Percentiles rank a stretch among this genome's conserved stretches.
Conservation (phyloP, 345 rosid species). For the Dipteronia dyeriana region DNA sequence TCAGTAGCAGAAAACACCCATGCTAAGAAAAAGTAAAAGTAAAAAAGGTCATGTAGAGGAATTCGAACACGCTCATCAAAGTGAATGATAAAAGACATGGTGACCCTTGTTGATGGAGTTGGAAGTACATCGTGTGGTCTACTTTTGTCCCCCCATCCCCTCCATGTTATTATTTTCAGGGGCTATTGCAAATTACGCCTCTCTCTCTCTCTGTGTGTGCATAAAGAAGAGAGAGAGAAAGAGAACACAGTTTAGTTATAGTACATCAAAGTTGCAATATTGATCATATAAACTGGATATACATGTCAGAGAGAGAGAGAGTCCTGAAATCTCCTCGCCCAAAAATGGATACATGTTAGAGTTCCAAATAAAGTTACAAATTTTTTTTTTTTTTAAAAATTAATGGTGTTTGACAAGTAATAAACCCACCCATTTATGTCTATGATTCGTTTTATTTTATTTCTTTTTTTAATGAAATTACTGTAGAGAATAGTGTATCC, state of each 20-base stretch:
- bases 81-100: conserved; percentile 31
- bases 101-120: conserved; percentile 31
- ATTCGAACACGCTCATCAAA: conserved; percentile 18
- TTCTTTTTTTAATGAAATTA: conserved; percentile 4
- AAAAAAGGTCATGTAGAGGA: background rate
- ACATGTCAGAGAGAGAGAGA: background rate
- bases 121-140: conserved; percentile 36
- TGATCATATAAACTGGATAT: background rate
- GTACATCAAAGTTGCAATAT: background rate
- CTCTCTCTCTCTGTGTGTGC: background rate
- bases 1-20: conserved; percentile 16
- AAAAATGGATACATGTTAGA: conserved; percentile 20
- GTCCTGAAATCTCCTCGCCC: background rate
- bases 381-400: background rate
- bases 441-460: background rate
- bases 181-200: conserved; percentile 13
- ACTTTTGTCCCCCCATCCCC: conserved; percentile 41
- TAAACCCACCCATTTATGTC: conserved; percentile 24
- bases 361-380: conserved; percentile 20
- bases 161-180: conserved; percentile 27
- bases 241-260: background rate
- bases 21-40: background rate
- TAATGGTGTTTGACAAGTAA: conserved; percentile 20
- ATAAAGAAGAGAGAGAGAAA: background rate
- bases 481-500: conserved; percentile 13